Base-by-base conservation (phyloP, 331 rosid genomes). In the Arachis monticola region DNA sequence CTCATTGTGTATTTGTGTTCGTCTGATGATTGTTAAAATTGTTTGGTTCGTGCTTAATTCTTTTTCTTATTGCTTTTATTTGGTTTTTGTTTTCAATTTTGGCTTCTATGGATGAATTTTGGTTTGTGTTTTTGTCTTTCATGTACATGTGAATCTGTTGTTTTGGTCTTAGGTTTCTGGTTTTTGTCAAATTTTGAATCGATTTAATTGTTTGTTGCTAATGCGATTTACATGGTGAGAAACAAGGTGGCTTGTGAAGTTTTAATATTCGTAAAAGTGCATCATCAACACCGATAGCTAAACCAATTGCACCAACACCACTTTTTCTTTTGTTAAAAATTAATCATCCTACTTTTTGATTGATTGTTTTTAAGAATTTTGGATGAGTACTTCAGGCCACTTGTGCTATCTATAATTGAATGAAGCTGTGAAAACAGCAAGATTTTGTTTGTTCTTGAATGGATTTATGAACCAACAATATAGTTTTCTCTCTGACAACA, bases 1-100 rank as follows among this genome's bases (percentile, higher is more conserved):
- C 64, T 32, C 87, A 61, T 80, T 84, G 81, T 46, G 32, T 74
- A 12, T 52, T 32, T 70, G 9, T 63, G 44, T 63, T 64, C 72
- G 14, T 59, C 63, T 66, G 27, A 72, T 48, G 35, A 53, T 45
- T 45, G 48, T 2, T 45, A 8, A 45, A 63, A 31, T 9, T 72
- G 53, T 12, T 72, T 72, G 35, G 62, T 67, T 78, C 76, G 69
- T 48, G 6, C 17, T 6, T 59, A 40, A 6, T 61, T 72, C 57
- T 67, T 35, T 35, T 64, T 79, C 62, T 59, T 27, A 5, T 64
- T 5, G 31, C 17, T 79, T 40, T 68, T 17, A 52, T 12, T 0
- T 51, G n/a, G n/a, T 12, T 5, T 10, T 13, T 61, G 69, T 42
- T 51, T 8, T 68, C 48, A 51, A 52, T 41, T 52, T 38, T 0